Base-by-base conservation (phyloP, 208 protist genomes). In the Crithidia bombi region DNA sequence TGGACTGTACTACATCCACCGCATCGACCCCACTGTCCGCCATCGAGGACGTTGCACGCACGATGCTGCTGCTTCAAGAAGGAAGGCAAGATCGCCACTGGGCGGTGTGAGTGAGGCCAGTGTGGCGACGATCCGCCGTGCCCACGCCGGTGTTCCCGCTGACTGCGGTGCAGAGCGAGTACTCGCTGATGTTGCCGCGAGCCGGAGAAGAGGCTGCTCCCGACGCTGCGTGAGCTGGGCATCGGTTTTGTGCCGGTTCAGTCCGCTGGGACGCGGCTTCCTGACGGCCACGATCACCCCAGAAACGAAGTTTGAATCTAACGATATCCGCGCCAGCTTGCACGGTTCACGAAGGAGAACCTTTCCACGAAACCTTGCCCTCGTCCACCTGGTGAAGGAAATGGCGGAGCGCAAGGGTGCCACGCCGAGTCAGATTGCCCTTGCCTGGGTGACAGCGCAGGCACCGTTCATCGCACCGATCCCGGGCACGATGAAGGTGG, bases 1-100 rank as follows among this genome's bases (percentile, higher is more conserved):
- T 84, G 38, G 79, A 84, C 73, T 84, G 23, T 84, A 84, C 74
- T 76, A 76, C 51, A 67, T 84, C 35, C 79, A 84, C 65, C 70
- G 77, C 39, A 55, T 75, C 4, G 72, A 78, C 65, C 67, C 67
- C 25, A 63, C 59, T 15, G 57, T 82, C 43, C 62, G n/a, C 72
- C 39, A 71, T 75, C 25, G 77, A 82, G 44, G 65, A 64, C 23
- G 72, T 82, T 25, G 77, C 77, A 19, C 43, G 56, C 51, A 75
- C 72, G 15, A 77, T 82, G 77, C 55, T 66, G 63, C 59, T 73
- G 72, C n/a, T 68, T 82, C 41, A 82, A 76, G 43, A 33, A 33
- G 25, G 77, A 76, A 49, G 77, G 77, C 25, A 77, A 78, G 70
- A 77, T 82, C 77, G 77, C 2, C 71, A 78, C 62, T 82, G 68